phyloP scores from a whole-genome alignment of 352 stramenopile species.

The Pythium monospermum region DNA sequence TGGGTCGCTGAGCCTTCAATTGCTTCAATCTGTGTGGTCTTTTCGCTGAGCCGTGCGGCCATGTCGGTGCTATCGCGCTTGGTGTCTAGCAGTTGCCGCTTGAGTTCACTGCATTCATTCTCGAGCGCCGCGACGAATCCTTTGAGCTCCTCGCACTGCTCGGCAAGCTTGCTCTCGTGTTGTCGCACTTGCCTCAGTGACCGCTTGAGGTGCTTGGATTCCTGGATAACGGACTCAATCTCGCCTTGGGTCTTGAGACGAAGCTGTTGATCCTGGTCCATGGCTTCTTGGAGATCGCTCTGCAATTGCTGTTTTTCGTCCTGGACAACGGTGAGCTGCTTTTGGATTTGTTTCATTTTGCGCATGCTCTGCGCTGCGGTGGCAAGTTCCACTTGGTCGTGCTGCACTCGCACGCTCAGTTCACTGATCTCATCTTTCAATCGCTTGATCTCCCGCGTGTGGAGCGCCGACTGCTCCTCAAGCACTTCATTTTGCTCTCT shows the following conservation, averaged over 20 bases:
- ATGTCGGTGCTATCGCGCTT: slow-evolving; percentile 33
- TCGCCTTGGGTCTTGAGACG: slow-evolving; percentile 32
- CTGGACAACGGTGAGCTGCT: slow-evolving; percentile 29
- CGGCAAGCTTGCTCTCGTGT: slow-evolving; percentile 25
- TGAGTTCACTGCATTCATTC: slow-evolving; percentile 21
- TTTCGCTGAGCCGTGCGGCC: slow-evolving; percentile 28
- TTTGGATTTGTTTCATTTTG: slow-evolving; percentile 44
- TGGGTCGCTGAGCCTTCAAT: slow-evolving; percentile 43
- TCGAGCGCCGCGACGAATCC: slow-evolving; percentile 35
- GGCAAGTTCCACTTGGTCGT: slow-evolving; percentile 31
- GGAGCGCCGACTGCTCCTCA: slow-evolving; percentile 32
- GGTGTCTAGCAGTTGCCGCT: slow-evolving; percentile 27
- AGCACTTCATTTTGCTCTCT: slow-evolving; percentile 43
- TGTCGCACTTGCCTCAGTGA: slow-evolving; percentile 38
- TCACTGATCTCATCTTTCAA: slow-evolving; percentile 38
- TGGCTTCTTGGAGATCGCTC: slow-evolving; percentile 28
- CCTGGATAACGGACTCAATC: slow-evolving; percentile 28
- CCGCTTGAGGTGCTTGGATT: slow-evolving; percentile 46
- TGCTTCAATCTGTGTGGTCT: slow-evolving; percentile 29
- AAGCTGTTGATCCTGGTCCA: slow-evolving; percentile 28
- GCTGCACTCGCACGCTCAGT: slow-evolving; percentile 25
- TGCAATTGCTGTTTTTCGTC: slow-evolving; percentile 36
- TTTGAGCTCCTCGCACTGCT: slow-evolving; percentile 38
- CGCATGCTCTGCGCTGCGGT: slow-evolving; percentile 29
- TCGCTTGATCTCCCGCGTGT: slow-evolving; percentile 43